Evolutionary conservation across 2,329 filamentous ascomycete genomes (phyloP).

Genomic region (Triangularia setosa): DNA sequence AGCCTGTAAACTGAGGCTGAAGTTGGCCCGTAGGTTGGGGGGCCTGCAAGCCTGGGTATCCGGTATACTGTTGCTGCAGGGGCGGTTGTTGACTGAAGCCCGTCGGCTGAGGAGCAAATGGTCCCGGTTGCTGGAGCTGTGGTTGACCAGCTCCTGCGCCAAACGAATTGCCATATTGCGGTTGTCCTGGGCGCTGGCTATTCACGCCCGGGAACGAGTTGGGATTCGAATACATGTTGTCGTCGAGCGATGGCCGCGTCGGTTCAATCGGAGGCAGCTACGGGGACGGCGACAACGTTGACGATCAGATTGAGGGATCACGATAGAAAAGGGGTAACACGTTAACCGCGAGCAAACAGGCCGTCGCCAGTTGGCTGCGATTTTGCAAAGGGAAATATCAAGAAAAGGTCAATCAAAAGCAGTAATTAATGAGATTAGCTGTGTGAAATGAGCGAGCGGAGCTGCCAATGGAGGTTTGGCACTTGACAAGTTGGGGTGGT

Average conservation of each 20-base stretch:
- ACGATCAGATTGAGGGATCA: neutral
- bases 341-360: neutral
- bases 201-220: slow-evolving; percentile 82
- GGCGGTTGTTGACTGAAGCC: slow-evolving; percentile 54
- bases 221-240: slow-evolving; percentile 80
- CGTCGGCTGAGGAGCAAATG: slow-evolving; percentile 58
- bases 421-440: slow-evolving; percentile 2
- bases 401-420: slow-evolving; percentile 1
- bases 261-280: neutral
- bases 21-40: slow-evolving; percentile 45
- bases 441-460: neutral
- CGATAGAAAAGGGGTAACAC: neutral
- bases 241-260: slow-evolving; percentile 3
- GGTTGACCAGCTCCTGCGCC: slow-evolving; percentile 43
- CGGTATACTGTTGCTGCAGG: slow-evolving; percentile 58
- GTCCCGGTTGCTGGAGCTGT: slow-evolving; percentile 45
- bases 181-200: slow-evolving; percentile 65
- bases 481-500: neutral
- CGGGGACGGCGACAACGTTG: neutral
- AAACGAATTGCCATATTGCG: slow-evolving; percentile 55
- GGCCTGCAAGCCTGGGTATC: slow-evolving; percentile 46
- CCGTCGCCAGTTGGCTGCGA: neutral
- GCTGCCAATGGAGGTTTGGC: slow-evolving; percentile 3
- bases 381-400: neutral
- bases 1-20: slow-evolving; percentile 68